Percentiles rank a stretch among this genome's conserved stretches.
Conservation (phyloP, 2,329 filamentous ascomycete genomes). For the Pezicula carpinea region DNA sequence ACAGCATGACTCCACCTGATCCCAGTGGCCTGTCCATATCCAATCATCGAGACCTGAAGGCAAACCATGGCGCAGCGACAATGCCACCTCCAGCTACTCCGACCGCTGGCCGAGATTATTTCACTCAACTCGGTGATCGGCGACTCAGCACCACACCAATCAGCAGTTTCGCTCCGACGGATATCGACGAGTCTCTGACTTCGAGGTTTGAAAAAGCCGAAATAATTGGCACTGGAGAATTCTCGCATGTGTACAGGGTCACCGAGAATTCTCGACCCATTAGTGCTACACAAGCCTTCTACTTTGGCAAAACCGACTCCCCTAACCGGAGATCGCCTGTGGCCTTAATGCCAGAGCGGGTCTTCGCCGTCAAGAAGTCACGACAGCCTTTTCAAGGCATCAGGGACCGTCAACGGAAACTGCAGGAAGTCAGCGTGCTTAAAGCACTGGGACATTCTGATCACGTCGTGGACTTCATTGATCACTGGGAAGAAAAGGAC, state of each 20-base stretch:
- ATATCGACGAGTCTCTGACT: constrained; percentile 71
- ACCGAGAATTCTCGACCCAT: constrained; percentile 37
- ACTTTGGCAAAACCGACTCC: constrained; percentile 37
- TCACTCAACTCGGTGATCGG: constrained; percentile 51
- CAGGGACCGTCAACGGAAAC: constrained; percentile 75
- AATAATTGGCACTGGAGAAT: constrained; percentile 81
- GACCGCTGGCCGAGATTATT: constrained; percentile 54
- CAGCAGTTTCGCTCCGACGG: constrained; percentile 62
- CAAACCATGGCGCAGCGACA: constrained; percentile 14
- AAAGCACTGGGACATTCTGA: constrained; percentile 73
- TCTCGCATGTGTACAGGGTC: constrained; percentile 87
- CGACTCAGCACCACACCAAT: constrained; percentile 64
- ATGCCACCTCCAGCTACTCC: constrained; percentile 75
- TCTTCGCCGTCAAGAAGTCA: constrained; percentile 93
- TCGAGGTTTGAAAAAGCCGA: constrained; percentile 78
- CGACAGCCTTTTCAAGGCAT: constrained; percentile 73
- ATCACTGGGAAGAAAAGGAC: constrained; percentile 81
- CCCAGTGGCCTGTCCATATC: constrained; percentile 82
- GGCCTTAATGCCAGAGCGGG: constrained; percentile 49
- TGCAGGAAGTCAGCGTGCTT: constrained; percentile 78
- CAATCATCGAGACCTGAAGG: constrained; percentile 38
- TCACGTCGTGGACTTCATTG: constrained; percentile 78
- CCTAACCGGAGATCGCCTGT: constrained; percentile 47
- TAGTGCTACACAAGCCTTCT: constrained; percentile 36
- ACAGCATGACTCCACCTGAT: constrained; percentile 70